Conservation (phyloP, 768 basidiomycete genomes). For the Psilocybe cubensis region DNA sequence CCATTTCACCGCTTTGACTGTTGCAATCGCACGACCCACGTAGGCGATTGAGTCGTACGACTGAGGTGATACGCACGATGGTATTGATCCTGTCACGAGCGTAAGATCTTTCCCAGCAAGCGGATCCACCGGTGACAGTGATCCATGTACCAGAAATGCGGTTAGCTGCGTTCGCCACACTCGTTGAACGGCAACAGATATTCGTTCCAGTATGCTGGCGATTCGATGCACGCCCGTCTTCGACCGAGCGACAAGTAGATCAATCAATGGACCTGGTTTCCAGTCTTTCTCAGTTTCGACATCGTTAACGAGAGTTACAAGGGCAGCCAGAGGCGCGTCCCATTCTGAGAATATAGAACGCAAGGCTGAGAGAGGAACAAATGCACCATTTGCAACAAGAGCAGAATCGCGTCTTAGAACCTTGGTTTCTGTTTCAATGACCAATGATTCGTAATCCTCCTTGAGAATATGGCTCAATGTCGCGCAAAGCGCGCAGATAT, state of each 20-base stretch:
- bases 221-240: slow-evolving; percentile 81
- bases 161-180: slow-evolving; percentile 87
- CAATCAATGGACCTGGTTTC: slow-evolving; percentile 81
- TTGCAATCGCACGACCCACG: slow-evolving; percentile 85
- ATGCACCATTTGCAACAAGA: slow-evolving; percentile 79
- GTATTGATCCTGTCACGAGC: slow-evolving; percentile 69
- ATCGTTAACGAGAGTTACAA: slow-evolving; percentile 65
- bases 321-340: slow-evolving; percentile 83
- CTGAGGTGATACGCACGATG: slow-evolving; percentile 72
- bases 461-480: slow-evolving; percentile 74
- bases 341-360: slow-evolving; percentile 85
- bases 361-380: slow-evolving; percentile 84
- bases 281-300: slow-evolving; percentile 60
- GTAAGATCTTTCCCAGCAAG: slow-evolving; percentile 62
- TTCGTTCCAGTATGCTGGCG: slow-evolving; percentile 66
- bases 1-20: slow-evolving; percentile 80
- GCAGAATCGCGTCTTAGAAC: slow-evolving; percentile 74
- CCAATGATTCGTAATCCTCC: slow-evolving; percentile 78
- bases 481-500: slow-evolving; percentile 78
- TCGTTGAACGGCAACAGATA: slow-evolving; percentile 77
- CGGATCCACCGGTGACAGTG: slow-evolving; percentile 69
- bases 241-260: slow-evolving; percentile 72
- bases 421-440: slow-evolving; percentile 81
- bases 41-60: slow-evolving; percentile 84
- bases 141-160: slow-evolving; percentile 80